A percentile compares a stretch with the other conserved stretches of the same genome.
Evolutionary conservation across 805 yeast genomes (phyloP).

Genomic region (Yarrowia keelungensis): DNA sequence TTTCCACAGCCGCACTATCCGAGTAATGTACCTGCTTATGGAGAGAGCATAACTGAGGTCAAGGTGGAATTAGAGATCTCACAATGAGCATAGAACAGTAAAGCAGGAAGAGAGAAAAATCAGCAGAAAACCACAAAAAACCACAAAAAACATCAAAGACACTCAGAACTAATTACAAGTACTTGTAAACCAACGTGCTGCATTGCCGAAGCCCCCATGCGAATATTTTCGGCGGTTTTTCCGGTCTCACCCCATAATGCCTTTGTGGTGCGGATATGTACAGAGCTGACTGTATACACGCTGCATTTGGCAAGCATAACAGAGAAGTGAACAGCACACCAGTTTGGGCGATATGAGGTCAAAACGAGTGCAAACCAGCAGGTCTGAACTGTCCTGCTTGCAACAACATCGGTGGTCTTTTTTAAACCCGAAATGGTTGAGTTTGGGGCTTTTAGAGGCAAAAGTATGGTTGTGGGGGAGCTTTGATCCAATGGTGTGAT

Average conservation of each 20-base stretch:
- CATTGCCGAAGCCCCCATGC: background rate
- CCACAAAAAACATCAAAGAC: too few species aligned
- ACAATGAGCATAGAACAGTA: too few species aligned
- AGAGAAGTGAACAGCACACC: conserved; percentile 1
- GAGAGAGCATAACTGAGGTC: background rate
- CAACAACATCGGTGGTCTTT: too few species aligned
- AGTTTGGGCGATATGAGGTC: too few species aligned
- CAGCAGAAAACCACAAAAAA: too few species aligned
- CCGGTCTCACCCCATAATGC: conserved; percentile 12
- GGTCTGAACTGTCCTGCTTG: too few species aligned
- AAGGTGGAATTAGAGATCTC: background rate
- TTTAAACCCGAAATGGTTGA: background rate
- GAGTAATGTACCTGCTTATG: conserved; percentile 29
- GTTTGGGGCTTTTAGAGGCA: background rate
- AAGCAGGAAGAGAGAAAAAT: too few species aligned
- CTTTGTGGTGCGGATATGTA: background rate
- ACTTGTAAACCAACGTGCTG: too few species aligned
- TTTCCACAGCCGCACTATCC: conserved; percentile 15
- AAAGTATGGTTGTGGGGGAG: background rate
- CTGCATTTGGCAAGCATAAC: conserved; percentile 14
- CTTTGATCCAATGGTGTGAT: conserved; percentile 16
- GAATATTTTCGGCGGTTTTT: background rate
- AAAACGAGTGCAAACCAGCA: too few species aligned
- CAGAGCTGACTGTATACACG: conserved; percentile 5
- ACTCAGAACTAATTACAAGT: background rate